Percentiles rank a stretch among this genome's conserved stretches.
phyloP scores from a whole-genome alignment of 495 filamentous ascomycete genomes.

The Aspergillus panamensis region DNA sequence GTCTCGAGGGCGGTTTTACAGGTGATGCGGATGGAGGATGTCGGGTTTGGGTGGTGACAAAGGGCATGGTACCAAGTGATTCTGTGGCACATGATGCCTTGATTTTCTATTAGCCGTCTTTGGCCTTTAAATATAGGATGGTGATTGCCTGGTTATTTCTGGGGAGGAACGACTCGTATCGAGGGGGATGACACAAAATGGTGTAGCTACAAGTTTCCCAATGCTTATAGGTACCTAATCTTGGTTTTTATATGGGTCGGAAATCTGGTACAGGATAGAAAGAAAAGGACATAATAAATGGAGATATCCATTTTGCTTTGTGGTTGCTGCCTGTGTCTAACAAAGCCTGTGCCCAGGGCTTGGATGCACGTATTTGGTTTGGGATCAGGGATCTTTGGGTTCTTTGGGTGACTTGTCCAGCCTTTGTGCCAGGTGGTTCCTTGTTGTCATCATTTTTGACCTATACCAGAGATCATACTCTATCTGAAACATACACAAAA shows the following conservation, averaged over 20 bases:
- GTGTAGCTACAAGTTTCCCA: not conserved
- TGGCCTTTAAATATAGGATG: not conserved
- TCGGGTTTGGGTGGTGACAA: constrained; percentile 23
- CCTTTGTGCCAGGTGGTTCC: constrained; percentile 3
- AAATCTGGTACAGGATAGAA: not conserved
- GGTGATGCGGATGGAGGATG: constrained; percentile 15
- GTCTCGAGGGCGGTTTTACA: constrained; percentile 22
- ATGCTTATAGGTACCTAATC: not conserved
- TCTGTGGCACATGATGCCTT: constrained; percentile 32
- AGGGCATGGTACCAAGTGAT: constrained; percentile 31
- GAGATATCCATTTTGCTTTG: not conserved
- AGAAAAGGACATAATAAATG: constrained; percentile 6
- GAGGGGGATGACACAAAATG: not conserved
- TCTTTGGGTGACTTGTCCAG: constrained; percentile 5
- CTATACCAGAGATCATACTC: not conserved
- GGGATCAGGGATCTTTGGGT: constrained; percentile 2
- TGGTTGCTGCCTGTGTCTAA: constrained; percentile 1
- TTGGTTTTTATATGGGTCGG: not conserved
- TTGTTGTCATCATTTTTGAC: not conserved
- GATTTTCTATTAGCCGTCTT: not conserved
- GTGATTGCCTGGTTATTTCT: not conserved
- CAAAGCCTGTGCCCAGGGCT: not conserved
- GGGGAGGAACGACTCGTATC: not conserved
- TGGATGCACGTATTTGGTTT: constrained; percentile 1
- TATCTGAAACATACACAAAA: not conserved